Base-by-base conservation (phyloP, 495 filamentous ascomycete species). In the Diplogelasinospora grovesii region DNA sequence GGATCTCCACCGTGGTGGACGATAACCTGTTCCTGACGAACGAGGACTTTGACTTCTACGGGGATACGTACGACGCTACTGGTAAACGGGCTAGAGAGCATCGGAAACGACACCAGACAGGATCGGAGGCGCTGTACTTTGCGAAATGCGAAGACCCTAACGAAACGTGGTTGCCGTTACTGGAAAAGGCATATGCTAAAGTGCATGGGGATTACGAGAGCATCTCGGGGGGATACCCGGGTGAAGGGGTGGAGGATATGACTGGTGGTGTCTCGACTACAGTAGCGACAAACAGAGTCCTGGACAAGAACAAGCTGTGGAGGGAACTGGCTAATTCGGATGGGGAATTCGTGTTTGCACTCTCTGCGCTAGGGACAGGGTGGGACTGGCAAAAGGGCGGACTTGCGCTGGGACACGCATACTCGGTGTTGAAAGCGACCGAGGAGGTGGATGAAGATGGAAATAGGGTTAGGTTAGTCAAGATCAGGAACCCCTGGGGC, bases 111-210 rank as follows among this genome's bases (percentile, higher is more conserved):
- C 14, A 54, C 8, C 56, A 60, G 43, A 52, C 50, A 3, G 53
- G 53, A n/a, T 85, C 82, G 0, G 67, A 75, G 24, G 82, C 85
- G 2, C 60, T 89, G 5, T 80, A 79, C 48, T 88, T 87, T 61
- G 81, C 82, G 3, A 76, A 79, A 42, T 87, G 83, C 60, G 70
- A 71, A 24, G 79, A 82, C 47, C 67, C 73, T 8, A 85, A 86
- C 50, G 85, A 89, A 59, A 89, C 83, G 0, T 89, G 85, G 85
- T 66, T 89, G 11, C 85, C 85, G 0, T 60, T 89, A 24, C 70
- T 89, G 1, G 85, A 89, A 49, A 89, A 89, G 55, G 85, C 85
- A 1, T 89, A 84, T 52, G 85, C 85, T 26, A 89, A 89, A 52
- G 82, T 82, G 4, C 85, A 89, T 45, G 81, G 81, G 3, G 56